These are phyloP conservation scores for Myriosclerotinia duriaeana DNA, from an alignment of 2,329 filamentous ascomycete species.

Conservation along the genomic window DNA sequence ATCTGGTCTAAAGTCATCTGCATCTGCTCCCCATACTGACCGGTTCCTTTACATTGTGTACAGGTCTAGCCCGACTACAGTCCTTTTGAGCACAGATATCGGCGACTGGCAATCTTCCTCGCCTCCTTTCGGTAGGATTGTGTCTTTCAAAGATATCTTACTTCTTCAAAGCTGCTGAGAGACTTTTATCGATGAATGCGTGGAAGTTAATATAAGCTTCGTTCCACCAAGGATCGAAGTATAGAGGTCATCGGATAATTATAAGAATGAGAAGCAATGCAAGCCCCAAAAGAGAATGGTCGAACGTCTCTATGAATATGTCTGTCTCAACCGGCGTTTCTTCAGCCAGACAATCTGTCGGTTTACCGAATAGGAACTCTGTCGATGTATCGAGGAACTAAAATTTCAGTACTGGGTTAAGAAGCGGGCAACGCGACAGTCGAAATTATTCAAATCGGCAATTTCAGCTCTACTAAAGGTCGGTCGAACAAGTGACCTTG, in stretches of 20 bases:
- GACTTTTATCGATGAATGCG: constrained; percentile 8
- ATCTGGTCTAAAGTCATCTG: constrained; percentile 44
- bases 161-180: neutral
- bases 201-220: constrained; percentile 15
- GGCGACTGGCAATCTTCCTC: too few species aligned
- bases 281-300: constrained; percentile 6
- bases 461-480: too few species aligned
- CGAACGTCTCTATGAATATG: neutral
- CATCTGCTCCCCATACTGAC: constrained; percentile 27
- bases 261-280: constrained; percentile 12
- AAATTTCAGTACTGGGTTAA: too few species aligned
- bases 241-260: constrained; percentile 20
- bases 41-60: constrained; percentile 42
- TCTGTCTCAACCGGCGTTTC: too few species aligned
- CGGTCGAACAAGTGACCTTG: too few species aligned
- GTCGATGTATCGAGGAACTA: too few species aligned
- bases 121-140: too few species aligned
- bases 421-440: too few species aligned
- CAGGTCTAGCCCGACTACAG: constrained; percentile 2
- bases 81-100: neutral
- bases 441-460: too few species aligned
- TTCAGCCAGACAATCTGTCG: too few species aligned
- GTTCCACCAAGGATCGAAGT: constrained; percentile 18
- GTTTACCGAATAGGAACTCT: too few species aligned
- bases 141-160: too few species aligned